These are phyloP conservation scores for Tricholoma saponaceum DNA, from an alignment of 768 basidiomycete species.

Conservation along the genomic window DNA sequence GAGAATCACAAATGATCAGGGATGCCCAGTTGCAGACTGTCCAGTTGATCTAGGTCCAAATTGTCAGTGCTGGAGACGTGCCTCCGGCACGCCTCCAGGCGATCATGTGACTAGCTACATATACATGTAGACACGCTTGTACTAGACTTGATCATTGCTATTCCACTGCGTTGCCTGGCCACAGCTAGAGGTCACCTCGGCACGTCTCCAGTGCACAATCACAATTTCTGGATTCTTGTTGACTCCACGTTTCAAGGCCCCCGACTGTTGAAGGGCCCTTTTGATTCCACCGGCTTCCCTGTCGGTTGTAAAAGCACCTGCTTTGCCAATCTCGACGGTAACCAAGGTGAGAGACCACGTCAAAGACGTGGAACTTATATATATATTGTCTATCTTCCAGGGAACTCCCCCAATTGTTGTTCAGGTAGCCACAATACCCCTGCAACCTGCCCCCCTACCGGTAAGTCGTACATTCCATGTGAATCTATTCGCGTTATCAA, in stretches of 20 bases:
- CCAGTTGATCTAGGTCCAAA: conserved; percentile 48
- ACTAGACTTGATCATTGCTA: too few species aligned
- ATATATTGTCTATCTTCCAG: conserved; percentile 2
- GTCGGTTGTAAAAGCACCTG: conserved; percentile 56
- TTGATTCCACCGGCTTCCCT: conserved; percentile 39
- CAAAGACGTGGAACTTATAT: too few species aligned
- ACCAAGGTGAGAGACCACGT: conserved; percentile 9
- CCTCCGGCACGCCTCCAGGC: too few species aligned
- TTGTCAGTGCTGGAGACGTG: too few species aligned
- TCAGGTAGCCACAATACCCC: conserved; percentile 27
- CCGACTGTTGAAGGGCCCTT: conserved; percentile 40
- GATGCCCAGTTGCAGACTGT: conserved; percentile 45
- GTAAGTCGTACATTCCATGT: conserved; percentile 14
- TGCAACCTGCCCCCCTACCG: conserved; percentile 31
- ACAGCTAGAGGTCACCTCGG: too few species aligned
- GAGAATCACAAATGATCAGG: conserved; percentile 44
- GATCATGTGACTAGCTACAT: too few species aligned
- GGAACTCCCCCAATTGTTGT: conserved; percentile 34
- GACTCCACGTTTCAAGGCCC: conserved; percentile 29
- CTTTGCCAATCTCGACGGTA: conserved; percentile 27
- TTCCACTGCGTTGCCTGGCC: too few species aligned
- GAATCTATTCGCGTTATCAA: neutral
- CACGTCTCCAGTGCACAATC: too few species aligned
- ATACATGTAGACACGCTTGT: too few species aligned
- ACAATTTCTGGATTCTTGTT: neutral